Evolutionary conservation across 2,329 filamentous ascomycete species (phyloP), one percentile per base, ranked within the genome.

Genomic region (Eutypa lata): DNA sequence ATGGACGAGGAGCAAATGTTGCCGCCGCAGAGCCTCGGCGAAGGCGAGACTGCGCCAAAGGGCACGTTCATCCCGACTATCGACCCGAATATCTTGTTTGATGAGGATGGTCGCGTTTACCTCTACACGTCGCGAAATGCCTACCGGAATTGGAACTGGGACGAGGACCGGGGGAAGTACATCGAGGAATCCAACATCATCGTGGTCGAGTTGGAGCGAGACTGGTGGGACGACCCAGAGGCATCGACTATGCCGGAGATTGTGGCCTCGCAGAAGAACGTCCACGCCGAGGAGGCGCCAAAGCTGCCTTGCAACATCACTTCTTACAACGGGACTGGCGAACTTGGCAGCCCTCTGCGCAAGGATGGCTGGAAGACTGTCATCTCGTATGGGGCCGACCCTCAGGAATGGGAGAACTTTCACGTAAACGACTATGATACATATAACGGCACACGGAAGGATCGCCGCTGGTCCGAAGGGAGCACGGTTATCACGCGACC

Each of bases 101-200:
- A 59, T 37, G 48, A 40, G 8, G 56, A 59, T 28, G 57, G 50
- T 31, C 57, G 57, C 2, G 53, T 53, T 24, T 53, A 53, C 40
- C 50, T 72, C 0, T 71, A 70, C 51, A 54, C 61, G 3, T 71
- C 69, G 1, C 61, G 68, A 6, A 71, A 71, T 44, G 68, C 68
- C 2, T 71, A 71, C 48, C 61, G 68, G 1, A 71, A 71, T 46
- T 71, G 68, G 68, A 71, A 69, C 33, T 71, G 68, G 68, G 68
- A 71, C 42, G 53, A 55, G 1, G 47, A 54, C 3, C 40, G 70
- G 19, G 62, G 62, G 16, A 71, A 71, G 54, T 71, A 71, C 52
- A 65, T 71, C 18, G 68, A 71, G 48, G 68, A 71, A 47, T 71
- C 68, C 38, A 71, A 71, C 50, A 70, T 71, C 38, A 70, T 71